These are phyloP conservation scores for Clohesyomyces aquaticus DNA, from an alignment of 495 filamentous ascomycete species.

Conservation along the genomic window DNA sequence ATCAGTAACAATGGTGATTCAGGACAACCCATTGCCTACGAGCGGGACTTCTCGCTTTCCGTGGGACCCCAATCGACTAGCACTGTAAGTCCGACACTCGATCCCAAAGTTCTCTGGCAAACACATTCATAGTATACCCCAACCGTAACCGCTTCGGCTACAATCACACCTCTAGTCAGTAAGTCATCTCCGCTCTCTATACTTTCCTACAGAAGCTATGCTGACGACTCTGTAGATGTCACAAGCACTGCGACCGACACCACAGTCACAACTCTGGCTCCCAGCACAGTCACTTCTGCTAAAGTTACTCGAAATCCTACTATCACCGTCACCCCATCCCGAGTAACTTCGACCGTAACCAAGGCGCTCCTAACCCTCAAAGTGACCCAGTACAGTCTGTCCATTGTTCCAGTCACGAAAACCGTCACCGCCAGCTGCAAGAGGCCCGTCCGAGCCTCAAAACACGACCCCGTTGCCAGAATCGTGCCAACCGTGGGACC, in stretches of 20 bases:
- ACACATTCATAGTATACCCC: conserved; percentile 33
- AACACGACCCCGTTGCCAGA: conserved; percentile 37
- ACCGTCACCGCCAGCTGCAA: conserved; percentile 40
- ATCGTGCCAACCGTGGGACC: conserved; percentile 37
- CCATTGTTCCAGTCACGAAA: conserved; percentile 32
- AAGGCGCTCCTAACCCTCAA: conserved; percentile 40
- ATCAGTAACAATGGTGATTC: conserved; percentile 47
- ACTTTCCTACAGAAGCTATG: neutral
- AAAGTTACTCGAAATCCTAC: conserved; percentile 40
- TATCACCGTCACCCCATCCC: conserved; percentile 39
- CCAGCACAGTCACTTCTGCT: conserved; percentile 40
- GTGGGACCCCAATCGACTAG: conserved; percentile 44
- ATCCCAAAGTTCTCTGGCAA: conserved; percentile 2
- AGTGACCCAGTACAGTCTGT: conserved; percentile 33
- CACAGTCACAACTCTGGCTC: conserved; percentile 26
- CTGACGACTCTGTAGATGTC: neutral
- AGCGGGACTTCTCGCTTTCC: conserved; percentile 47
- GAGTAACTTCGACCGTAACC: conserved; percentile 39
- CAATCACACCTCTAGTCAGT: conserved; percentile 40
- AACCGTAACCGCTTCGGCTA: conserved; percentile 31
- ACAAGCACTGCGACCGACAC: conserved; percentile 36
- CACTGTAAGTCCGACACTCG: conserved; percentile 29
- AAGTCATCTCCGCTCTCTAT: conserved; percentile 3
- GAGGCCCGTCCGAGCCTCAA: conserved; percentile 18
- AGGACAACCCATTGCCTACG: conserved; percentile 41